A percentile compares a stretch with the other conserved stretches of the same genome.
These are phyloP conservation scores for Trichoderma gracile DNA, from an alignment of 2,329 filamentous ascomycete species.

Conservation along the genomic window DNA sequence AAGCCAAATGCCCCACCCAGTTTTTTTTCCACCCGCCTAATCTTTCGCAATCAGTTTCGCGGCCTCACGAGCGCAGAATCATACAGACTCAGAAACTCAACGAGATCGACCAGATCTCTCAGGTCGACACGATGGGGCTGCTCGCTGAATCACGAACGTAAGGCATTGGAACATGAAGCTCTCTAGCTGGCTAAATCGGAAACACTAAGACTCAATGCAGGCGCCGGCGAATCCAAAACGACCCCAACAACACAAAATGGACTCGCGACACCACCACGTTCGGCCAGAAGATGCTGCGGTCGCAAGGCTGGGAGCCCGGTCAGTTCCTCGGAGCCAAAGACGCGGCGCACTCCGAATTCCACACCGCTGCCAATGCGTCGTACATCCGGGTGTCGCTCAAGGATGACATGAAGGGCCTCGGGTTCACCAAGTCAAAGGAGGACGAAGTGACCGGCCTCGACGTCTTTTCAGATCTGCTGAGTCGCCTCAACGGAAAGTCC, in stretches of 20 bases:
- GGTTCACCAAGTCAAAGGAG: constrained; percentile 73
- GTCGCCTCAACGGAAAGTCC: constrained; percentile 84
- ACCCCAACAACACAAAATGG: constrained; percentile 97
- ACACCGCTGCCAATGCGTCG: constrained; percentile 77
- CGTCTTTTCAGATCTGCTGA: constrained; percentile 81
- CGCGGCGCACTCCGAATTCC: constrained; percentile 71
- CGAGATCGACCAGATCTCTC: not conserved
- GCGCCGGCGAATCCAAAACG: constrained; percentile 72
- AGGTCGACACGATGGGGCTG: constrained; percentile 37
- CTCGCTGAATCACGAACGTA: constrained; percentile 42
- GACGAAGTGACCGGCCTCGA: constrained; percentile 83
- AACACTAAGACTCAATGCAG: constrained; percentile 31
- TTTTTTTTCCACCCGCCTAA: constrained; percentile 37
- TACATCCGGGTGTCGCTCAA: constrained; percentile 85
- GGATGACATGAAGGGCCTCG: constrained; percentile 87
- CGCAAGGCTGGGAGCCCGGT: constrained; percentile 90
- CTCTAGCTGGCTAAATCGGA: not conserved
- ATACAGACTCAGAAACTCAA: not conserved
- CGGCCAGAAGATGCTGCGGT: constrained; percentile 83
- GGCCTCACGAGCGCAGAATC: constrained; percentile 1
- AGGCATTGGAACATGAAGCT: not conserved
- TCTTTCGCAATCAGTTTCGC: constrained; percentile 24
- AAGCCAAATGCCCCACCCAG: constrained; percentile 32
- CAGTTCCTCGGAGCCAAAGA: constrained; percentile 76
- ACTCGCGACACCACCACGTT: constrained; percentile 77